Conservation (phyloP, 805 yeast genomes). For the Huiozyma naganishii region DNA sequence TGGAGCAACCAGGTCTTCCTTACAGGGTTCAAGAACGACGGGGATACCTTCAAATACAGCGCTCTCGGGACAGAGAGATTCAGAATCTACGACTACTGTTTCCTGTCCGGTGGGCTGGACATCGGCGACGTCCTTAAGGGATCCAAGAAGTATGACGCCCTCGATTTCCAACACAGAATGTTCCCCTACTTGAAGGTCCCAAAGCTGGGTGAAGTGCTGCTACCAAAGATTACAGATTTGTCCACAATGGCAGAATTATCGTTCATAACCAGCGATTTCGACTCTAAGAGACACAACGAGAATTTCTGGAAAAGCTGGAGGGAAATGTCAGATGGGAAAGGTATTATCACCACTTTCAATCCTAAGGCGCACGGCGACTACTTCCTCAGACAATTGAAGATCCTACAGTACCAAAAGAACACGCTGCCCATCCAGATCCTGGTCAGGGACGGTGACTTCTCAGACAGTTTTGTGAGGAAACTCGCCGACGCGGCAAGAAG, state of each 20-base stretch:
- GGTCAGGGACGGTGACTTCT: constrained; percentile 22
- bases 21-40: background rate
- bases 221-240: background rate
- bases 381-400: constrained; percentile 30
- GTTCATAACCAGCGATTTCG: constrained; percentile 1
- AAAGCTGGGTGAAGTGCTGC: background rate
- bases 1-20: background rate
- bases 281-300: background rate
- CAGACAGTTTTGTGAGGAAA: constrained; percentile 6
- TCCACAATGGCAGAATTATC: background rate
- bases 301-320: constrained; percentile 13
- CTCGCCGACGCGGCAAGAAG: constrained; percentile 3
- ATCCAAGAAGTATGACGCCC: background rate
- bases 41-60: background rate
- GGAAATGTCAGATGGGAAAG: constrained; percentile 7
- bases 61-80: constrained; percentile 8
- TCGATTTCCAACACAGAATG: constrained; percentile 16
- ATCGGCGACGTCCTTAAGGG: background rate
- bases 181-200: constrained; percentile 12
- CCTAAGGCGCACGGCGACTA: constrained; percentile 19
- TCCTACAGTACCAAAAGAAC: constrained; percentile 29
- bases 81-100: constrained; percentile 16
- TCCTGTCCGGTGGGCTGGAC: constrained; percentile 3
- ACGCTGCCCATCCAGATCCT: constrained; percentile 33
- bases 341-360: constrained; percentile 10